A percentile compares a stretch with the other conserved stretches of the same genome.
These are phyloP conservation scores for Trametopsis cervina DNA, from an alignment of 768 basidiomycete species.

Conservation along the genomic window DNA sequence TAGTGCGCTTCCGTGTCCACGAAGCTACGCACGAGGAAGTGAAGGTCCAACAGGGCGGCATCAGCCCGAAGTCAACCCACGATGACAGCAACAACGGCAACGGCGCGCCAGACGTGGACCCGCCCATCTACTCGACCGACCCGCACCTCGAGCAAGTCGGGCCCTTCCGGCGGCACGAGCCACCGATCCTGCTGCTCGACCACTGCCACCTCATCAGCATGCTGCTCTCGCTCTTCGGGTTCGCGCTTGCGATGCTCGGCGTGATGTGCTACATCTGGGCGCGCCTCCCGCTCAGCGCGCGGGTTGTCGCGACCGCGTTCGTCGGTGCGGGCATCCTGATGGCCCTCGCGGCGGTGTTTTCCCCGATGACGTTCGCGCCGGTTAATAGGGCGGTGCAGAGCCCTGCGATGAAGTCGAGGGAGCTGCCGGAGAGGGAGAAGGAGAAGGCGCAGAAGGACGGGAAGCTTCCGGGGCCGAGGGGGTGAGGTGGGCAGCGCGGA, in stretches of 20 bases:
- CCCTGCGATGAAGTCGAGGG: neutral
- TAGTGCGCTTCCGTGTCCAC: slow-evolving; percentile 47
- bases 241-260: slow-evolving; percentile 42
- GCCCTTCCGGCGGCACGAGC: slow-evolving; percentile 30
- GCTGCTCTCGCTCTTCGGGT: slow-evolving; percentile 38
- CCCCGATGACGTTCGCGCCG: neutral
- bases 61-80: slow-evolving; percentile 7
- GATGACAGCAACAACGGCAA: neutral
- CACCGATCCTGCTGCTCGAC: slow-evolving; percentile 40
- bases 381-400: neutral
- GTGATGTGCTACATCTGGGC: slow-evolving; percentile 48
- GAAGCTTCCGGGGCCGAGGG: neutral
- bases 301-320: slow-evolving; percentile 35
- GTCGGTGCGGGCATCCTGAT: slow-evolving; percentile 29
- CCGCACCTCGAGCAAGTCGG: slow-evolving; percentile 49
- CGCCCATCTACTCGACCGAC: slow-evolving; percentile 34
- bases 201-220: slow-evolving; percentile 45
- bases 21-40: slow-evolving; percentile 44
- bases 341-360: slow-evolving; percentile 10
- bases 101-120: slow-evolving; percentile 3
- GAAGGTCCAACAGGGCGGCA: slow-evolving; percentile 27
- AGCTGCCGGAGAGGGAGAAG: neutral
- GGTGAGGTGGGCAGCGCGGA: neutral
- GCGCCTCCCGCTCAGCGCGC: slow-evolving; percentile 35
- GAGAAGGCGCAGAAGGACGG: neutral